phyloP scores from a whole-genome alignment of 768 basidiomycete species.

The Scleroderma citrinum region DNA sequence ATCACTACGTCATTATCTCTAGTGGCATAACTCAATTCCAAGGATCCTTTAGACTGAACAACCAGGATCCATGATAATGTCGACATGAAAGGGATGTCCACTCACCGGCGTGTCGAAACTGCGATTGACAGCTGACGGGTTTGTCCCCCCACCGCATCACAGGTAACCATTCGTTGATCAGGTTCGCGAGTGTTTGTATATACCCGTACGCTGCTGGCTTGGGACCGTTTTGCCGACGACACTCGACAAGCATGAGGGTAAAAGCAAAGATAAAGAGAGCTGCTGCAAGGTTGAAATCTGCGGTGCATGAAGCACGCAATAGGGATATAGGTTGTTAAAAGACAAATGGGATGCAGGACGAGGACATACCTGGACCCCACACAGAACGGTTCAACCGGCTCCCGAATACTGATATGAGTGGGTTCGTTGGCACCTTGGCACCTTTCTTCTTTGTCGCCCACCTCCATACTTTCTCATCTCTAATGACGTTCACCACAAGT shows the following conservation, averaged over 20 bases:
- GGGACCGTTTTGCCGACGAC: conserved; percentile 9
- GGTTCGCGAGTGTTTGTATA: conserved; percentile 28
- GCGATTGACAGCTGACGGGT: neutral
- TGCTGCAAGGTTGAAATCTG: conserved; percentile 26
- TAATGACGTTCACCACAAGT: conserved; percentile 23
- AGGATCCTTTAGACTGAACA: neutral
- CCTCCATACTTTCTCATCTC: conserved; percentile 25
- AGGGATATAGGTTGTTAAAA: neutral
- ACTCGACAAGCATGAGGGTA: conserved; percentile 3
- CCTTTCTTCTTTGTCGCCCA: conserved; percentile 15
- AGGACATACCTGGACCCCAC: conserved; percentile 21
- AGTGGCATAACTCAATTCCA: no score
- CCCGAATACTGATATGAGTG: conserved; percentile 19
- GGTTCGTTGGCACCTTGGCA: conserved; percentile 12
- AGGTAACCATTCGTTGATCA: conserved; percentile 32
- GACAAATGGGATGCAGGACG: neutral
- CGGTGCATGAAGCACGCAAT: neutral
- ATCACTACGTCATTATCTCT: no score
- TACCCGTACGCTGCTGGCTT: conserved; percentile 30
- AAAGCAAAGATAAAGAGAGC: conserved; percentile 17
- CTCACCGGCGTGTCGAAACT: conserved; percentile 19
- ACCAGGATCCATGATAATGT: neutral
- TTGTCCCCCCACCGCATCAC: conserved; percentile 30
- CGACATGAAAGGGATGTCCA: neutral
- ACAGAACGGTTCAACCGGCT: conserved; percentile 13